These are phyloP conservation scores for Pezicula carpinea DNA, from an alignment of 2,329 filamentous ascomycete species.

Conservation along the genomic window DNA sequence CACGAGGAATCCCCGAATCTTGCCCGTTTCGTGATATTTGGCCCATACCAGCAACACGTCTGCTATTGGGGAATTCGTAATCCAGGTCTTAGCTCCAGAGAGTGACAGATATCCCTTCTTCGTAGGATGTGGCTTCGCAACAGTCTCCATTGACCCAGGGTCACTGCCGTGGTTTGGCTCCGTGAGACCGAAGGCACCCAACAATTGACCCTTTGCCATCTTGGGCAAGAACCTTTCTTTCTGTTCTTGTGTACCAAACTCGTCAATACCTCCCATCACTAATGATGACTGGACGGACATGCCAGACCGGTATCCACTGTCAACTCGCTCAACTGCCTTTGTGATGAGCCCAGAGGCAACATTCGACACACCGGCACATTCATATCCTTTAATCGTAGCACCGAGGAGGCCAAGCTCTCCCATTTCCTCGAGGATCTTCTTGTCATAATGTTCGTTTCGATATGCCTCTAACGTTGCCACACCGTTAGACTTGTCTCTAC, in stretches of 20 bases:
- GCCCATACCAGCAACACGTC: slow-evolving; percentile 89
- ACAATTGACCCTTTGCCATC: slow-evolving; percentile 75
- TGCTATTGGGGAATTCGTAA: slow-evolving; percentile 88
- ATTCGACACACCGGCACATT: slow-evolving; percentile 80
- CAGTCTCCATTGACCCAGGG: slow-evolving; percentile 85
- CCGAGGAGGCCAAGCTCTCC: slow-evolving; percentile 85
- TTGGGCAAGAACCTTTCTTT: slow-evolving; percentile 78
- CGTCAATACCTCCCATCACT: slow-evolving; percentile 89
- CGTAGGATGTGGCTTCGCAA: slow-evolving; percentile 76
- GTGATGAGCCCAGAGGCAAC: slow-evolving; percentile 89
- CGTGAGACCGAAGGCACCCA: slow-evolving; percentile 85
- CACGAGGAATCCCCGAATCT: slow-evolving; percentile 89
- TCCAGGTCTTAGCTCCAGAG: slow-evolving; percentile 88
- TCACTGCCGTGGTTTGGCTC: slow-evolving; percentile 93
- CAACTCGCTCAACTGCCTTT: slow-evolving; percentile 82
- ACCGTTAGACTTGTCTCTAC: slow-evolving; percentile 7
- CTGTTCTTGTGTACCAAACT: slow-evolving; percentile 81
- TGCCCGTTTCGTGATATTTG: slow-evolving; percentile 83
- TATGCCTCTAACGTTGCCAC: slow-evolving; percentile 63
- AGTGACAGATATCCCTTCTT: slow-evolving; percentile 79
- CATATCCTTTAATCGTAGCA: slow-evolving; percentile 81
- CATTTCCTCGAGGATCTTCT: slow-evolving; percentile 84
- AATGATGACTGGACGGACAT: slow-evolving; percentile 92
- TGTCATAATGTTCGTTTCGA: slow-evolving; percentile 81
- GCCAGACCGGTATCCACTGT: slow-evolving; percentile 85